Base-by-base conservation (phyloP, 208 protist species). In the Leishmania major region DNA sequence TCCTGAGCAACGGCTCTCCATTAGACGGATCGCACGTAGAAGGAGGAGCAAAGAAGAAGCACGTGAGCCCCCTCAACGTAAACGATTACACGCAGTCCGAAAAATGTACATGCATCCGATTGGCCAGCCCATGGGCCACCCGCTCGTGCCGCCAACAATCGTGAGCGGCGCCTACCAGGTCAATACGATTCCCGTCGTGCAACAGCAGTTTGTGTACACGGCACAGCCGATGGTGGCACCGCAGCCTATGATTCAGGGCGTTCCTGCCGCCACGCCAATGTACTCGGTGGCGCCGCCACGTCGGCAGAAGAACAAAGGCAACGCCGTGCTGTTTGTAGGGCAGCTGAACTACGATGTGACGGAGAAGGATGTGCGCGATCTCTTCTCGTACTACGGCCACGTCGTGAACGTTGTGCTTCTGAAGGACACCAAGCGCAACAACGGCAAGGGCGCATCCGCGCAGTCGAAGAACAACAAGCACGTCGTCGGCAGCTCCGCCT, bases 311-410 rank as follows among this genome's bases (percentile, higher is more conserved):
- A 85, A 82, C 45, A 80, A 84, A 28, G 85, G 85, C 62, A 81
- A 88, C 71, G 84, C 80, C 22, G 84, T 87, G 49, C 77, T 90
- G n/a, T 90, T 90, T 78, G 84, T 90, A 19, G 87, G 87, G 35
- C 87, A 90, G 80, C 77, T 90, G 35, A 88, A 77, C 66, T 89
- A 87, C 77, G 72, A 87, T 64, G 88, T 81, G 19, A 85, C 85
- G 15, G 80, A 89, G 67, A 82, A 88, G 57, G 86, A 89, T 45
- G 81, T 91, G 28, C 80, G 66, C n/a, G 55, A 84, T 40, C 78
- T 89, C 15, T 91, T 91, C 53, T 84, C 77, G 13, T 79, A 67
- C 62, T 89, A 89, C 75, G 88, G 85, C 22, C 77, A 73, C 35
- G 87, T 90, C 1, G 80, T 83, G 60, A 90, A 90, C 59, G 87